These are phyloP conservation scores for Gymnopilus junonius DNA, from an alignment of 768 basidiomycete species.

Conservation along the genomic window DNA sequence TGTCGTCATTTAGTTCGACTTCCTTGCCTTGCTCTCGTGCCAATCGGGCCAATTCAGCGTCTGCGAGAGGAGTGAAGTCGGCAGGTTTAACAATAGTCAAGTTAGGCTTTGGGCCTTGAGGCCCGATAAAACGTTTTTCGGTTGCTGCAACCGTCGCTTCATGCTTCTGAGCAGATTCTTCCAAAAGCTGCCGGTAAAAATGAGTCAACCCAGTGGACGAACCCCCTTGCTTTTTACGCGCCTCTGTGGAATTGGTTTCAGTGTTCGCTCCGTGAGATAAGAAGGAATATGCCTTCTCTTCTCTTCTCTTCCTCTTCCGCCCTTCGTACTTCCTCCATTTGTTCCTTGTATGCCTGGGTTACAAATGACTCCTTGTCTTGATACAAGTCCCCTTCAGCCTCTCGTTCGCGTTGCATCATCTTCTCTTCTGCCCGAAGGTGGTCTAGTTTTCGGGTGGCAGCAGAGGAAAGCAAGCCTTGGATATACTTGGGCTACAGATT, in stretches of 20 bases:
- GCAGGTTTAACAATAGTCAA: constrained; percentile 79
- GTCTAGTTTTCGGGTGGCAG: constrained; percentile 88
- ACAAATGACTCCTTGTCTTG: constrained; percentile 97
- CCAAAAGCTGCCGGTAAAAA: constrained; percentile 79
- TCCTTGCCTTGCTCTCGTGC: constrained; percentile 79
- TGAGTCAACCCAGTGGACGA: constrained; percentile 79
- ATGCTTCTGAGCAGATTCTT: constrained; percentile 81
- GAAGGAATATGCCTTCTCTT: constrained; percentile 72
- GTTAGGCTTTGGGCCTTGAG: constrained; percentile 65
- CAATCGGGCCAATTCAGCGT: constrained; percentile 71
- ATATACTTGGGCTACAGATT: constrained; percentile 90
- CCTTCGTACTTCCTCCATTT: constrained; percentile 88
- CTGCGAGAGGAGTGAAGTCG: constrained; percentile 65
- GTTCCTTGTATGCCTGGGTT: constrained; percentile 95
- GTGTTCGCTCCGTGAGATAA: not conserved
- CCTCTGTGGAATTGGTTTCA: constrained; percentile 38
- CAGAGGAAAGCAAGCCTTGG: constrained; percentile 72
- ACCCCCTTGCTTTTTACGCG: constrained; percentile 62
- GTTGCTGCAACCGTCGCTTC: constrained; percentile 87
- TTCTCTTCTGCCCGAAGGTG: constrained; percentile 95
- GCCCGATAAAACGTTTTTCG: constrained; percentile 62
- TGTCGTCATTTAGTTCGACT: constrained; percentile 96
- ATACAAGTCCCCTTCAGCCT: constrained; percentile 92
- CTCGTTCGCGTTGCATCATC: constrained; percentile 93
- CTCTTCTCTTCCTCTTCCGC: constrained; percentile 93